Evolutionary conservation across 2,329 filamentous ascomycete species (phyloP).

Genomic region (Xylariaceae sp.): DNA sequence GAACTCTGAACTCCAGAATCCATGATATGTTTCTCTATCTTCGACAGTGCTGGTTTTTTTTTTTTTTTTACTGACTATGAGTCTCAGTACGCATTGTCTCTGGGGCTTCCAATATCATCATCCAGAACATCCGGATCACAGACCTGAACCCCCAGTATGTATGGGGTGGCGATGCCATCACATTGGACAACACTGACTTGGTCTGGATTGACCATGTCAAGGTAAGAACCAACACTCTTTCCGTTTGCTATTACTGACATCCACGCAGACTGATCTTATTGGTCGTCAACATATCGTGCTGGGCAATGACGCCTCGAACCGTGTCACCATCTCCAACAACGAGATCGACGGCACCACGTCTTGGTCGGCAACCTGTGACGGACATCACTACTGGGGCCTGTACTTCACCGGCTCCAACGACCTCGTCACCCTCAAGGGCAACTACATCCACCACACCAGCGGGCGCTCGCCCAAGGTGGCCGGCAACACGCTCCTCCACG

Average conservation of each 20-base stretch:
- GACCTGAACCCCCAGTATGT: conserved; percentile 55
- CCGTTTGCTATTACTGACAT: not conserved
- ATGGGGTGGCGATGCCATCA: conserved; percentile 57
- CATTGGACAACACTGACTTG: conserved; percentile 41
- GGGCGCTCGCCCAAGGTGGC: conserved; percentile 40
- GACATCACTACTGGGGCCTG: conserved; percentile 43
- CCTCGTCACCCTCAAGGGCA: conserved; percentile 36
- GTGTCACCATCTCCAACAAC: conserved; percentile 42
- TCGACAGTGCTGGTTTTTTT: no score
- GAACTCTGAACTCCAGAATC: not conserved
- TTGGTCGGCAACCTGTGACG: conserved; percentile 39
- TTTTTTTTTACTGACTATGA: not conserved
- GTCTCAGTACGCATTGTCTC: conserved; percentile 17
- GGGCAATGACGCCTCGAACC: conserved; percentile 28
- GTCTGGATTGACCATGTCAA: conserved; percentile 23
- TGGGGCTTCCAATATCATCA: conserved; percentile 53
- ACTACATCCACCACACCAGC: conserved; percentile 40
- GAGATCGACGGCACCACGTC: conserved; percentile 39
- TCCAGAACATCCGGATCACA: conserved; percentile 55
- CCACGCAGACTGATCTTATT: conserved; percentile 29
- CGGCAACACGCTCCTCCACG: conserved; percentile 31
- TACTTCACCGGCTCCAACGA: conserved; percentile 36
- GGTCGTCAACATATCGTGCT: conserved; percentile 40
- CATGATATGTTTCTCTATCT: no score
- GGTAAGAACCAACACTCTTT: conserved; percentile 1